Evolutionary conservation across 805 yeast genomes (phyloP), one percentile per base, ranked within the genome.

Genomic region (Yarrowia bubula): DNA sequence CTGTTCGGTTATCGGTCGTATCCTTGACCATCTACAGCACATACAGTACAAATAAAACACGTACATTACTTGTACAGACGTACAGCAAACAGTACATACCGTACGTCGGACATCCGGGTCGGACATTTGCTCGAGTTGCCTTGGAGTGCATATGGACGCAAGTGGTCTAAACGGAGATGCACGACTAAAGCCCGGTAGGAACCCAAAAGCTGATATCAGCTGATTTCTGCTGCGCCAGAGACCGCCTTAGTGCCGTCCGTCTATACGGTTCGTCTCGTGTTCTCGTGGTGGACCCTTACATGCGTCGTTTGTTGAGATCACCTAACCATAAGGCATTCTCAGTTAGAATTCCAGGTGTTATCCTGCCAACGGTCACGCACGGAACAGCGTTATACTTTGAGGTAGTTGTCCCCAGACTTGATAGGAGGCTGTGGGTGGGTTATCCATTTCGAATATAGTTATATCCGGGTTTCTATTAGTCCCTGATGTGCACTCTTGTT

Each of bases 321-420:
- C 28, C 28, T 22, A 22, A 22, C 28, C 28, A 22, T 22, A 44
- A 46, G 37, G 13, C 38, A 15, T 10, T 15, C 39, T 5, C 53
- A n/a, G 53, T 32, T 47, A 47, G 53, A 33, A 32, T 47, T 47
- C 10, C 10, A 4, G 28, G 39, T 32, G n/a, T 32, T 22, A 22
- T 22, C 28, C 28, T 22, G 28, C 11, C 28, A 47, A 47, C 53
- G 53, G 53, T 33, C 38, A 6, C 53, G 22, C 51, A 46, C 11
- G 28, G 17, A 47, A 47, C 53, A n/a, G 51, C 37, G 37, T 46
- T 46, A 46, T 18, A 32, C 51, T 46, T 46, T 46, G 51, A 17
- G 51, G 51, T 44, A 28, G 50, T 28, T 44, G 28, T 22, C 28
- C 28, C 28, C 28, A 22, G 28, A 22, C 28, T 22, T 5, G 28